Evolutionary conservation across 495 filamentous ascomycete species (phyloP).

Genomic region (Friedmanniomyces simplex): DNA sequence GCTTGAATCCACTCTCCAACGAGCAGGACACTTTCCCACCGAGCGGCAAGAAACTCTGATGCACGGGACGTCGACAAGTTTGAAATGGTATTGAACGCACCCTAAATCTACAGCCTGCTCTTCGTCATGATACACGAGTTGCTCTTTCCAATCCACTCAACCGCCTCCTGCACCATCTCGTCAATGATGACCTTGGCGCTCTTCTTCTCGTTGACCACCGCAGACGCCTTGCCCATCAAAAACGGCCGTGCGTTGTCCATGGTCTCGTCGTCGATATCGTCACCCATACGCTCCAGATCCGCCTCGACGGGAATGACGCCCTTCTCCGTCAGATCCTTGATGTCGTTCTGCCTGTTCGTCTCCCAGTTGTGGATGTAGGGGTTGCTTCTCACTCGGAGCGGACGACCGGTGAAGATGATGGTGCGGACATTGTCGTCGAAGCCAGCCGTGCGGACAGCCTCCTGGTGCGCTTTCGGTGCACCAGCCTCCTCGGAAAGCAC

Average conservation of each 20-base stretch:
- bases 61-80: neutral
- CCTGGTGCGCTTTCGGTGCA: constrained; percentile 88
- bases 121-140: constrained; percentile 9
- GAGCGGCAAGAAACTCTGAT: neutral
- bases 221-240: constrained; percentile 94
- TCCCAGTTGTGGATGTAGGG: constrained; percentile 94
- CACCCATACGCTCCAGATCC: constrained; percentile 76
- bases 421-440: constrained; percentile 94
- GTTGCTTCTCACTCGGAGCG: constrained; percentile 86
- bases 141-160: constrained; percentile 7
- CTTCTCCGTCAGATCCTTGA: constrained; percentile 79
- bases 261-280: constrained; percentile 62
- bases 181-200: constrained; percentile 86
- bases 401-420: constrained; percentile 94
- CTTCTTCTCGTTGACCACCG: constrained; percentile 89
- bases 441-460: constrained; percentile 82
- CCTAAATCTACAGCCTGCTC: constrained; percentile 13
- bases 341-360: constrained; percentile 74
- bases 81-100: neutral
- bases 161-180: constrained; percentile 56
- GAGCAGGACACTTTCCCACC: too few relatives aligned
- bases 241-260: constrained; percentile 87
- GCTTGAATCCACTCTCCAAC: too few relatives aligned
- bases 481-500: constrained; percentile 89
- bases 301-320: constrained; percentile 88